Base-by-base conservation (phyloP, 2,329 filamentous ascomycete species). In the Gremmenia infestans region DNA sequence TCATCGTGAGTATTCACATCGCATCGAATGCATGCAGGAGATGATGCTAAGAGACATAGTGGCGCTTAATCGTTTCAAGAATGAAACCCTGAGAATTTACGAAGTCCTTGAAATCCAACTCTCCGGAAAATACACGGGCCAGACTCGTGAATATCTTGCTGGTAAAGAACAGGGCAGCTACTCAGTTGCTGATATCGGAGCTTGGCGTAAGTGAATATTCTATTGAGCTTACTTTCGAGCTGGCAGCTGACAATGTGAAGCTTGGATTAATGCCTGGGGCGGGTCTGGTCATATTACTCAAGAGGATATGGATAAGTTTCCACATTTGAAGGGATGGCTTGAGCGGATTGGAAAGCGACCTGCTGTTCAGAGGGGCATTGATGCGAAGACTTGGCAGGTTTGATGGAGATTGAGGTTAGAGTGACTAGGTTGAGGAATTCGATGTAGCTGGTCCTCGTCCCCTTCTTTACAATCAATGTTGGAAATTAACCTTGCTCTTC, bases 81-180 rank as follows among this genome's bases (percentile, higher is more conserved):
- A 79, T 51, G 78, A 81, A 63, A 77, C 74, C 2, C 69, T 79
- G 2, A 74, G 78, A 5, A 74, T 81, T 11, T 81, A 72, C 60
- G 78, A 76, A 50, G 79, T 82, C n/a, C 72, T 81, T n/a, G 78
- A 81, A 57, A 78, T 81, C 55, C 77, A 74, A 9, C 70, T 81
- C 1, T 75, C 72, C 0, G 79, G 79, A 14, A 79, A 78, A 61
- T 80, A 77, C 64, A 75, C 72, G 2, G 76, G 74, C 14, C 68
- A 75, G 56, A 72, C 74, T 12, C 68, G 75, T 12, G 77, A 82
- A 7, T 82, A 80, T 58, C 70, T 81, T 2, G 78, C 77, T 19
- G 80, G 79, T 0, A 74, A 74, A 9, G 78, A 77, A 1, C 76
- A 76, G 60, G 80, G 80, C n/a, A 80, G 77, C 63, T 82, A 81